Percentiles rank a stretch among this genome's conserved stretches.
These are phyloP conservation scores for Linnemannia hyalina DNA, from an alignment of 192 early-diverging fungal species.

Conservation along the genomic window DNA sequence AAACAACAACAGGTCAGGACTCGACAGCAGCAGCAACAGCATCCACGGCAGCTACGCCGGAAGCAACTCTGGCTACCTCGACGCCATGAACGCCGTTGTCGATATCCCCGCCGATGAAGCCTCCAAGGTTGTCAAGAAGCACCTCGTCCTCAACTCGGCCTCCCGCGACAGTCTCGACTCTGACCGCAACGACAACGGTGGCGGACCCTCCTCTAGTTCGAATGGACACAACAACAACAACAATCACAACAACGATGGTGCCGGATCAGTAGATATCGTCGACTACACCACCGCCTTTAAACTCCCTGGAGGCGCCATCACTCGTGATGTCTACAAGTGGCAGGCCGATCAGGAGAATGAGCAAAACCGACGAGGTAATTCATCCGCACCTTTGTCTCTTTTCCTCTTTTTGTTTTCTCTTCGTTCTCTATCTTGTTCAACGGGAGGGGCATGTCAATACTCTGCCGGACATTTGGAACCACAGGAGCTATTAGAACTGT, in stretches of 20 bases:
- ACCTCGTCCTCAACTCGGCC: conserved; percentile 73
- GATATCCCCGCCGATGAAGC: conserved; percentile 68
- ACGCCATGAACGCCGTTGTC: conserved; percentile 36
- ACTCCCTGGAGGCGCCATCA: conserved; percentile 81
- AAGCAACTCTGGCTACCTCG: conserved; percentile 4
- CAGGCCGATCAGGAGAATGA: conserved; percentile 75
- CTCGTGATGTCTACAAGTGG: conserved; percentile 93
- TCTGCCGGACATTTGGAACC: no score
- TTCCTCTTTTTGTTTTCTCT: not conserved
- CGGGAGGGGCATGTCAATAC: not conserved
- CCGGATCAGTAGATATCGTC: conserved; percentile 29
- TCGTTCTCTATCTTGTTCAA: not conserved
- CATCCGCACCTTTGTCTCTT: not conserved
- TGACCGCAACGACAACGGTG: conserved; percentile 42
- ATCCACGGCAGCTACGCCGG: conserved; percentile 33
- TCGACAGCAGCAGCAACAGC: conserved; percentile 47
- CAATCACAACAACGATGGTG: conserved; percentile 22
- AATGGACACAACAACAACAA: conserved; percentile 38
- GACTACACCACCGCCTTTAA: conserved; percentile 61
- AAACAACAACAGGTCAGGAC: conserved; percentile 25
- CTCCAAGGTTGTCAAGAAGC: conserved; percentile 77
- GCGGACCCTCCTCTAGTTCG: conserved; percentile 27
- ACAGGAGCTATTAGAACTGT: no score
- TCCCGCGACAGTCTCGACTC: conserved; percentile 58
- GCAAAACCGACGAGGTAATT: conserved; percentile 57